Evolutionary conservation across 371 early-diverging fungal genomes (phyloP).

Genomic region (Paraphysoderma sedebokerense): DNA sequence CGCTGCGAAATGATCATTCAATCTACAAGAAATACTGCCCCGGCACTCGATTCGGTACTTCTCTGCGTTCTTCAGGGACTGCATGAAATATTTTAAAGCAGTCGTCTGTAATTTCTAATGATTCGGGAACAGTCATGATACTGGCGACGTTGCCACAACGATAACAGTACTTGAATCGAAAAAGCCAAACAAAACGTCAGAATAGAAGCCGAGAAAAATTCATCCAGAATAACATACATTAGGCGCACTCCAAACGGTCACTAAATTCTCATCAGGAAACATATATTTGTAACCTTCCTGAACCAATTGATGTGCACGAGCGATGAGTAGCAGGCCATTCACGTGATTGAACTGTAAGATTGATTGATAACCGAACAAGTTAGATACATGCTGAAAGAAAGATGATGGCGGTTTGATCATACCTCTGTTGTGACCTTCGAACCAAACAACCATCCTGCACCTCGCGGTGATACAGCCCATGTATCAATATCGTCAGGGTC

Average conservation of each 20-base stretch:
- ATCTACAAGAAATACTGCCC: constrained; percentile 1
- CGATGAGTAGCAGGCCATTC: constrained; percentile 79
- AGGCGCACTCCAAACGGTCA: constrained; percentile 99
- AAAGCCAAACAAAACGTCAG: background rate
- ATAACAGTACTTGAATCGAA: constrained; percentile 79
- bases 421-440: constrained; percentile 88
- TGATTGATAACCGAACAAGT: background rate
- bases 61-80: constrained; percentile 76
- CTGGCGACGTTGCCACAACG: constrained; percentile 98
- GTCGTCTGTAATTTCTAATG: constrained; percentile 53
- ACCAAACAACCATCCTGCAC: constrained; percentile 98
- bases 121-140: constrained; percentile 82
- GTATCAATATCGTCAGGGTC: constrained; percentile 97
- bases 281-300: constrained; percentile 95
- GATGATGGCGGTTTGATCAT: background rate
- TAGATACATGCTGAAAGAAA: background rate
- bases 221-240: constrained; percentile 15
- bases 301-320: constrained; percentile 73
- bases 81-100: constrained; percentile 90
- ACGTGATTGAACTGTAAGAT: constrained; percentile 72
- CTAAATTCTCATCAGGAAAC: constrained; percentile 89
- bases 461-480: constrained; percentile 95
- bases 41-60: background rate
- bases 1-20: too few species aligned
- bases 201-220: background rate